These are phyloP conservation scores for Boletus coccyginus DNA, from an alignment of 768 basidiomycete genomes.

Conservation along the genomic window DNA sequence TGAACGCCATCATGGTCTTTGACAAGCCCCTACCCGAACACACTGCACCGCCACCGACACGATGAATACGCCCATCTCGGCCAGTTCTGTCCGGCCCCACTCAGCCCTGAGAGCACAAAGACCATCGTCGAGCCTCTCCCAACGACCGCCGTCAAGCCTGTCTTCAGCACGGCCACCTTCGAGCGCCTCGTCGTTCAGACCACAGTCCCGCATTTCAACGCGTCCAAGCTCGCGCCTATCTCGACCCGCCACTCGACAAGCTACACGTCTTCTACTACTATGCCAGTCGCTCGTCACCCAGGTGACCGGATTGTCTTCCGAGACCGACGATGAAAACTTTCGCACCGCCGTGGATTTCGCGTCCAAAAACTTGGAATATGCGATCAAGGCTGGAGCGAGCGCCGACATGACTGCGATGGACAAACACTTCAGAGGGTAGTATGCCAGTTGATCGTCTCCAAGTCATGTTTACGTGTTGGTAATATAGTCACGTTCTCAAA, in stretches of 20 bases:
- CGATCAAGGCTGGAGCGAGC: slow-evolving; percentile 54
- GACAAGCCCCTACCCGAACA: neutral
- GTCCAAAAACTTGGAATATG: slow-evolving; percentile 56
- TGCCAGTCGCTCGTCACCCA: slow-evolving; percentile 56
- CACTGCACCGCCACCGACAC: slow-evolving; percentile 8
- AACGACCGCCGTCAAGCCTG: slow-evolving; percentile 46
- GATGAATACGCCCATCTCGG: slow-evolving; percentile 25
- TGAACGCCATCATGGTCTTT: too few relatives aligned
- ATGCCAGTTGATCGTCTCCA: neutral
- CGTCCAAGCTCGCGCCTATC: slow-evolving; percentile 46
- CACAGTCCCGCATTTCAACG: slow-evolving; percentile 33
- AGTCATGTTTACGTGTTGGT: slow-evolving; percentile 12
- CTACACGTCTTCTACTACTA: slow-evolving; percentile 50
- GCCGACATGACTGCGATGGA: slow-evolving; percentile 56
- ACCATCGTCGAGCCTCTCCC: slow-evolving; percentile 38
- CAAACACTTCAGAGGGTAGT: slow-evolving; percentile 53
- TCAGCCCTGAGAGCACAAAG: slow-evolving; percentile 22
- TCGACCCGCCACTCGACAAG: slow-evolving; percentile 49
- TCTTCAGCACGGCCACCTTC: slow-evolving; percentile 44
- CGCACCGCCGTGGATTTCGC: slow-evolving; percentile 53
- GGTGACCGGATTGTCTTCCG: slow-evolving; percentile 49
- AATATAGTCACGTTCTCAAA: slow-evolving; percentile 56
- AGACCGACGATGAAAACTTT: slow-evolving; percentile 42
- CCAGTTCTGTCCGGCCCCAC: slow-evolving; percentile 16
- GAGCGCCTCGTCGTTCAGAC: slow-evolving; percentile 38